Base-by-base conservation (phyloP, 1,139 yeast species). In the Spathaspora sp. region DNA sequence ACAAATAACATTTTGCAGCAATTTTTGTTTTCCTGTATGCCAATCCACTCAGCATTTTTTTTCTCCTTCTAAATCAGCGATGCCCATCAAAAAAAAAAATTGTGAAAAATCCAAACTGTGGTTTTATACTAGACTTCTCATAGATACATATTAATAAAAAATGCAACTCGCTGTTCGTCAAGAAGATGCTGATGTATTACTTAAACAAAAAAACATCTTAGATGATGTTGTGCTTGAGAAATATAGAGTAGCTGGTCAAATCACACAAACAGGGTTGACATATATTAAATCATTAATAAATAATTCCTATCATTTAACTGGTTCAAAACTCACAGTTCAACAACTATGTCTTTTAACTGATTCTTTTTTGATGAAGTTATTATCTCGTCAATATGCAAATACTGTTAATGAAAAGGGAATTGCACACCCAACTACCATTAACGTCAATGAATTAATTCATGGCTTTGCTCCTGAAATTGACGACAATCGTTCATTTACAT, bases 381-480 rank as follows among this genome's bases (percentile, higher is more conserved):
- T 86, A 50, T 70, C 74, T 43, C 72, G 72, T 49, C 82, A 73
- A 26, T 85, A 79, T 64, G 80, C 71, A 55, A 67, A 64, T 49
- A 78, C 76, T 51, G 86, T 83, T 36, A 74, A 79, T 57, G 95
- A 86, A 69, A 88, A 87, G 67, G 97, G 97, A 50, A 87, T 93
- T 62, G 89, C 97, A 11, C 80, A 79, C 49, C 99, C 99, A n/a
- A 91, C 91, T 13, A 80, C 88, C 48, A 81, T 93, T 53, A 95
- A 90, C 64, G 84, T 89, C 48, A 89, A 89, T 61, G 91, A 88
- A 61, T 76, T 88, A 49, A 80, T 85, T 17, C 67, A 73, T 49
- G 96, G 96, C 15, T 89, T 87, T 65, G 77, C 96, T 34, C 99
- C 99, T 41, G 97, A 90, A 65, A 67, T 86, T 45, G 89, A 81